phyloP scores from a whole-genome alignment of 148 eudicot genomes.

The Chenopodium berlandieri region DNA sequence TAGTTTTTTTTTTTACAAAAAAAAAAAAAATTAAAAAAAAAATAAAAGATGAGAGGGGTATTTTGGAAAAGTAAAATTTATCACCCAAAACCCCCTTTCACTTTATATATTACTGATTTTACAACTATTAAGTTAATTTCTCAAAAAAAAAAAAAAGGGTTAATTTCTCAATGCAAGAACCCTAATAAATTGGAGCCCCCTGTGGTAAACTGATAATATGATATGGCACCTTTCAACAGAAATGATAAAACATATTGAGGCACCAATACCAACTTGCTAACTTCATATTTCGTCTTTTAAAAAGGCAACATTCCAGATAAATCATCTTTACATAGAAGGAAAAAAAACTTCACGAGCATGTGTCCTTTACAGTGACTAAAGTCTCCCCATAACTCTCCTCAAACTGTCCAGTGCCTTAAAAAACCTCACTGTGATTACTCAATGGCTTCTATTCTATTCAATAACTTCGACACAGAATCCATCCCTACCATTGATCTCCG shows the following conservation, averaged over 20 bases:
- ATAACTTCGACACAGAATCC: background rate
- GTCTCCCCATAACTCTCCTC: background rate
- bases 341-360: background rate
- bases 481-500: background rate
- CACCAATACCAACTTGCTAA: background rate
- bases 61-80: too few species aligned
- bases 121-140: background rate
- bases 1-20: too few species aligned
- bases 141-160: too few species aligned
- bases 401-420: background rate
- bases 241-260: background rate
- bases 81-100: too few species aligned
- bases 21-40: too few species aligned
- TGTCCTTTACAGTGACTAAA: background rate
- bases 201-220: background rate
- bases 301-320: background rate
- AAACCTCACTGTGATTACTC: background rate
- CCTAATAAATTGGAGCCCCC: background rate
- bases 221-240: background rate
- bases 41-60: too few species aligned
- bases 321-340: background rate
- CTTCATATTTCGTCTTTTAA: background rate
- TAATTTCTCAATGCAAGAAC: background rate
- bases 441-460: background rate
- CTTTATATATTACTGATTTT: too few species aligned